Evolutionary conservation across 768 basidiomycete species (phyloP).

Genomic region (Amanita pseudoporphyria): DNA sequence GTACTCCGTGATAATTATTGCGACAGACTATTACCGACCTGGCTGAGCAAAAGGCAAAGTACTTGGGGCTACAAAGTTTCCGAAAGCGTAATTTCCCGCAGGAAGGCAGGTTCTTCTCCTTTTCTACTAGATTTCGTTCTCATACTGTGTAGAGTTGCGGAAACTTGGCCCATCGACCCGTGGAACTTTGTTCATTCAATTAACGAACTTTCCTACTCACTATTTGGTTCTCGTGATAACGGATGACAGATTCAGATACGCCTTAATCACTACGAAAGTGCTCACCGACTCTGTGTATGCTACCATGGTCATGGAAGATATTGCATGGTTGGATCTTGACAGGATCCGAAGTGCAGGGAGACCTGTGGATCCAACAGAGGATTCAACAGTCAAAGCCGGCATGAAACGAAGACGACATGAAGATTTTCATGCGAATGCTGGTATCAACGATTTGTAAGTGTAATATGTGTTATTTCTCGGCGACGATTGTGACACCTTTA

Average conservation of each 20-base stretch:
- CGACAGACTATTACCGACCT: constrained; percentile 75
- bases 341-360: constrained; percentile 37
- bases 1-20: not conserved
- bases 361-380: not conserved
- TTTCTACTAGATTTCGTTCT: constrained; percentile 2
- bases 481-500: not conserved
- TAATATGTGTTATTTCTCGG: not conserved
- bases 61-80: constrained; percentile 73
- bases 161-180: constrained; percentile 62
- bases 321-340: constrained; percentile 67
- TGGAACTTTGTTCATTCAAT: constrained; percentile 64
- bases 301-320: constrained; percentile 64
- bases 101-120: constrained; percentile 37
- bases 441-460: constrained; percentile 4
- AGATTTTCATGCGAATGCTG: not conserved
- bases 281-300: constrained; percentile 45
- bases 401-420: not conserved
- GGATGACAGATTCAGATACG: constrained; percentile 71
- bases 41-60: constrained; percentile 77
- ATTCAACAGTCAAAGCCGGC: not conserved
- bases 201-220: constrained; percentile 67
- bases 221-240: constrained; percentile 81
- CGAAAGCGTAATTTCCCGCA: constrained; percentile 55
- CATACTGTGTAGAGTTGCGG: constrained; percentile 38
- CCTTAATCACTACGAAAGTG: constrained; percentile 61